Base-by-base conservation (phyloP, 2,329 filamentous ascomycete genomes). In the Tolypocladium tropicale region DNA sequence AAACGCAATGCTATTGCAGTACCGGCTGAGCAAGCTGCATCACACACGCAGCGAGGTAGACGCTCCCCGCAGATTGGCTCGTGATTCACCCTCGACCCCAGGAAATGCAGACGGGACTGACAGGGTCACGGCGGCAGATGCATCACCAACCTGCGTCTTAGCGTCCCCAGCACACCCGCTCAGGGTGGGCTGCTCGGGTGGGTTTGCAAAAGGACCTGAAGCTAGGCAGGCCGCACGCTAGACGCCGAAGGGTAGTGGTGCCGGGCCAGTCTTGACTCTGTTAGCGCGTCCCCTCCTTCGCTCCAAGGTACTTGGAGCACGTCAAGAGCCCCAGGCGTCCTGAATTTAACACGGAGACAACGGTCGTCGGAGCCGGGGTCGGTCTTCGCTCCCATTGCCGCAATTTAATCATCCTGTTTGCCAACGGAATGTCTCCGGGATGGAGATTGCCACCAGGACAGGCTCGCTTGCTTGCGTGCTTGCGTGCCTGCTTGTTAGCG, bases 181-280 rank as follows among this genome's bases (percentile, higher is more conserved):
- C 37, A 49, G 53, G 56, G 57, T 59, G 57, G 57, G 53, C 12
- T 58, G 54, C 39, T 53, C 53, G 43, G 58, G 61, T 62, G 62
- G 61, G 56, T 59, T 61, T 63, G 57, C 62, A 64, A 64, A 64
- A 64, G 63, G 55, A 62, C 62, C 62, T 59, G 56, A 54, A 50
- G 53, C 54, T 56, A 48, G 14, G 14, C 7, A 30, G 25, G 16
- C 46, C 16, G 52, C 56, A 55, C 62, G 62, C 63, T 63, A 64
- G 57, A 56, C 52, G 58, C 57, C 55, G 58, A 59, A 54, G 56
- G 61, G 58, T 41, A 60, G 57, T 56, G 52, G 51, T 60, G 57
- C 61, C 57, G 55, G 56, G 51, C 55, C 56, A 46, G 39, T 30
- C 50, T 55, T 55, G 52, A 36, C 11, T 36, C 43, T 25, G n/a